Evolutionary conservation across 1,284 basidiomycete genomes (phyloP), one percentile per base, ranked within the genome.

Genomic region (Gomphus bonarii): DNA sequence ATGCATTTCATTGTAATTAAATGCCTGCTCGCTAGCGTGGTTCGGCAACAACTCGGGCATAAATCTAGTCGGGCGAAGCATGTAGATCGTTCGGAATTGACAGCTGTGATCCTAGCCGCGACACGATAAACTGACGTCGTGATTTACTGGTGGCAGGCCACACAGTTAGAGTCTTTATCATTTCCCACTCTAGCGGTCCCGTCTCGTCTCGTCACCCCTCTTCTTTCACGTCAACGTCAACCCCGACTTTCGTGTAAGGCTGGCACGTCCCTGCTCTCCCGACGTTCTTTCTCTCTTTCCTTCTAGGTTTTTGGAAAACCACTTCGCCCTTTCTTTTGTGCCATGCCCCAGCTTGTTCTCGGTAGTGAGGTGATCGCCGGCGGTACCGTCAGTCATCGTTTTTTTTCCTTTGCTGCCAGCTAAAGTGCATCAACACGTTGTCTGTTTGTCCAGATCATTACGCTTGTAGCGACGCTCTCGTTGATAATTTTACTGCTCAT

Each of bases 401-500:
- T 51, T 55, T 30, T 28, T 20, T 50, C 43, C n/a, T 43, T 20
- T 16, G 16, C 10, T 20, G n/a, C n/a, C n/a, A n/a, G n/a, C n/a
- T n/a, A 58, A 18, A 38, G 40, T 20, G 20, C n/a, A 44, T 10
- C 10, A 44, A 44, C 9, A 44, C 12, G 38, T 9, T 18, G n/a
- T 16, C 3, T 12, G 25, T 28, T 28, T 28, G 25, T 14, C 35
- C 55, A 82, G 82, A 70, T 74, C 46, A 78, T 82, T 62, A 76
- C 80, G 12, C 61, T 77, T n/a, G 63, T 82, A 33, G 80, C 80
- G 11, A 69, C 77, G 16, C 54, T 78, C 31, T 78, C 77, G 14
- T 67, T 83, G 42, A 63, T 74, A 31, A 72, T 74, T 43, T 74
- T 83, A n/a, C 10, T 43, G 28, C 31, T 47, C 12, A 48, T 30